Evolutionary conservation across 805 yeast species (phyloP).

Genomic region (Ogataea pignaliae): DNA sequence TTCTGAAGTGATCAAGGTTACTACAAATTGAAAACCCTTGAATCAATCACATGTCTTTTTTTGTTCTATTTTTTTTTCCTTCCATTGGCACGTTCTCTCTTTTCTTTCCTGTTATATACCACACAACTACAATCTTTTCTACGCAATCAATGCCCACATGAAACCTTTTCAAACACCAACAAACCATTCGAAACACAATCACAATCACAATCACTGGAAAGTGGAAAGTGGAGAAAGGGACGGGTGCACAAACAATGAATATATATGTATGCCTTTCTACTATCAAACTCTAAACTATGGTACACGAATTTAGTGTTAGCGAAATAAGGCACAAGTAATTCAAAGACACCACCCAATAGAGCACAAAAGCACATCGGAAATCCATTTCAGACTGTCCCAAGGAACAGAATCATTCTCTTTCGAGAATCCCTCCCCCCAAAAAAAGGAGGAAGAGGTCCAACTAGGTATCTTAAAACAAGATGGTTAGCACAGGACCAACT

Average conservation of each 20-base stretch:
- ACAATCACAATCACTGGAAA: too few species aligned
- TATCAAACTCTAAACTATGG: conserved; percentile 36
- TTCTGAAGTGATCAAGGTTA: too few species aligned
- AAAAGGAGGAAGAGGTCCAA: not conserved
- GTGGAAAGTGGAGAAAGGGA: too few species aligned
- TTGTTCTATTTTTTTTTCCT: not conserved
- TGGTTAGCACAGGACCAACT: not conserved
- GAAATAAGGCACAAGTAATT: conserved; percentile 28
- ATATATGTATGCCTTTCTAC: conserved; percentile 32
- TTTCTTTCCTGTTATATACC: too few species aligned
- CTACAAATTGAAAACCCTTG: not conserved
- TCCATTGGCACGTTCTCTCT: too few species aligned
- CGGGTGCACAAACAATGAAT: not conserved
- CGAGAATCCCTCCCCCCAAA: not conserved
- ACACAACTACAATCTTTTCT: too few species aligned
- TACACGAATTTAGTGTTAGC: conserved; percentile 32
- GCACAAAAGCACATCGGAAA: not conserved
- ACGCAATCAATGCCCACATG: too few species aligned
- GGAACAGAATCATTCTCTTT: conserved; percentile 1
- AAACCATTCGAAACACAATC: too few species aligned
- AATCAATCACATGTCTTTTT: not conserved
- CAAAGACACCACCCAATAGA: not conserved
- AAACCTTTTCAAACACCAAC: not conserved
- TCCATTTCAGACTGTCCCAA: conserved; percentile 2
- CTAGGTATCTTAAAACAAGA: too few species aligned